phyloP scores from a whole-genome alignment of 2,329 filamentous ascomycete genomes.

The Aphanocladium album region DNA sequence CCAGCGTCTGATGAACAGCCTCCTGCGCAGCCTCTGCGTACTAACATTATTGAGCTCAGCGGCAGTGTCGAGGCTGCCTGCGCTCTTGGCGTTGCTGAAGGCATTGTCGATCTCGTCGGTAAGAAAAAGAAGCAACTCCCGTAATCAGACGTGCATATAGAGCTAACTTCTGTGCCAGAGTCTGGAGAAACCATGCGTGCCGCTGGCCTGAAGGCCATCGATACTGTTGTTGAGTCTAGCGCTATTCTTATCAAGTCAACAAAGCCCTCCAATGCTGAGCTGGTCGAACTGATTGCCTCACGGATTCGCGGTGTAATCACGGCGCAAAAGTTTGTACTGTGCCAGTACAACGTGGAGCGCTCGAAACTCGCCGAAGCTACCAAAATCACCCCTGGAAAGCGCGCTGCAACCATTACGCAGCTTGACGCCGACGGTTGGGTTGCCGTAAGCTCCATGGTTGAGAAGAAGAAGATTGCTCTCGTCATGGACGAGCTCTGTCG shows the following conservation, averaged over 20 bases:
- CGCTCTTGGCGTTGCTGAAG: slow-evolving; percentile 89
- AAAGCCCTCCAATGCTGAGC: slow-evolving; percentile 69
- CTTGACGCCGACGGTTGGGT: slow-evolving; percentile 90
- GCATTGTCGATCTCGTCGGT: slow-evolving; percentile 97
- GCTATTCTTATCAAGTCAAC: slow-evolving; percentile 91
- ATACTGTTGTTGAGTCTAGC: slow-evolving; percentile 82
- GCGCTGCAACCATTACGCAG: slow-evolving; percentile 85
- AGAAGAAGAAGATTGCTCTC: slow-evolving; percentile 76
- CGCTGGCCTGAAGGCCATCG: slow-evolving; percentile 87
- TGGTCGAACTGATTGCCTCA: slow-evolving; percentile 79
- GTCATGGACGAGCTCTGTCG: slow-evolving; percentile 81
- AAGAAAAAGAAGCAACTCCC: slow-evolving; percentile 32
- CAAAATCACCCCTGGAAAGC: slow-evolving; percentile 85
- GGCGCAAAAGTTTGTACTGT: slow-evolving; percentile 88
- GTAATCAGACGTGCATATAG: neutral
- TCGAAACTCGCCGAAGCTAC: slow-evolving; percentile 60
- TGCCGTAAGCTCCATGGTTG: slow-evolving; percentile 89
- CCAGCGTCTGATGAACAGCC: slow-evolving; percentile 29
- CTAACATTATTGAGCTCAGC: slow-evolving; percentile 89
- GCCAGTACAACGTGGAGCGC: slow-evolving; percentile 90
- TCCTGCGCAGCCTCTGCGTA: slow-evolving; percentile 56
- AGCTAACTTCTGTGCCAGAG: slow-evolving; percentile 47
- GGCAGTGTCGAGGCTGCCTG: slow-evolving; percentile 97
- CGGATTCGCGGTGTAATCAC: slow-evolving; percentile 93
- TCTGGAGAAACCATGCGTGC: slow-evolving; percentile 98